Evolutionary conservation across 257 asterid species (phyloP), one percentile per base, ranked within the genome.

Genomic region (Lantana camara): DNA sequence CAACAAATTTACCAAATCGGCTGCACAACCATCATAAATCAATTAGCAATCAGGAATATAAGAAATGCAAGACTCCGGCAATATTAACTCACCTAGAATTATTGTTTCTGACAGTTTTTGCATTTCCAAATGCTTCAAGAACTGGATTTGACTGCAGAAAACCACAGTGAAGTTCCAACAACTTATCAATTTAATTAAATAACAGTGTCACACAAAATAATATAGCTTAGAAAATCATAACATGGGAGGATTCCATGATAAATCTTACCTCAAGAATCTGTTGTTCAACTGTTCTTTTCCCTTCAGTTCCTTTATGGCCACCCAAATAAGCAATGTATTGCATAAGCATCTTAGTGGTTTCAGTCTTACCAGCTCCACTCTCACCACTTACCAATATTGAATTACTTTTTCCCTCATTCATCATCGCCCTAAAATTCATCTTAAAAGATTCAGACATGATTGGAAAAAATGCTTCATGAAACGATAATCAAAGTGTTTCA

Each of bases 101-200:
- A 80, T 91, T 88, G 67, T 91, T 91, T 82, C 96, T 81, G 44
- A 90, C 96, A 21, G 97, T 90, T 83, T 90, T 90, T 68, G 97
- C 97, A 82, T 90, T 90, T 68, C 97, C 97, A 80, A 87, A 90
- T 75, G 97, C 97, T 88, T 90, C 97, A 71, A 90, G 96, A 48
- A 90, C 94, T 56, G 97, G 97, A 78, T 91, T 91, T 60, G 97
- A 91, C 97, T 91, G 95, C 81, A 87, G 37, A 32, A 27, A 74
- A 73, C 61, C 67, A 72, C 72, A 66, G 35, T 69, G 57, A 70
- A 68, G 49, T 55, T 75, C 23, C 62, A 22, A 64, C 30, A 27
- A 12, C 60, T 61, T 41, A 72, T 60, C 50, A 30, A 12, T 46
- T 50, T 46, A 53, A 59, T 27, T 27, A 27, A 27, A 27, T 27